Percentiles rank a stretch among this genome's conserved stretches.
phyloP scores from a whole-genome alignment of 768 basidiomycete genomes.

The Boletus rubroflammeus region DNA sequence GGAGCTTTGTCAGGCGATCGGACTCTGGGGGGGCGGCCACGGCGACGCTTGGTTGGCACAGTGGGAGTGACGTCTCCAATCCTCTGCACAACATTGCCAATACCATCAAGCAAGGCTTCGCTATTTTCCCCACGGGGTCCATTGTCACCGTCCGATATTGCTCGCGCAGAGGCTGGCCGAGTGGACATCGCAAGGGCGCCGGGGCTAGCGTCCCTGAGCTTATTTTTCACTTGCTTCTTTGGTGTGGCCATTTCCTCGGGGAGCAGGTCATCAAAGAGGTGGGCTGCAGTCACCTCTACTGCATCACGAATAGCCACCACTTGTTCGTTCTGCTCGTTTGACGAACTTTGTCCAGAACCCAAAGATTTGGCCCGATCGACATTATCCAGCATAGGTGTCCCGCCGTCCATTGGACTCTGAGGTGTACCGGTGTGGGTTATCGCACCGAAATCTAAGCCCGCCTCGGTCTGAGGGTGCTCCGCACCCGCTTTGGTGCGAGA shows the following conservation, averaged over 20 bases:
- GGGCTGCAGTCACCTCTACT: conserved; percentile 23
- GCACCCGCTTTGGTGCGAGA: conserved; percentile 39
- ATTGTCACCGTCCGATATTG: conserved; percentile 10
- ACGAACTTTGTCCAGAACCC: conserved; percentile 10
- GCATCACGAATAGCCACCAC: not conserved
- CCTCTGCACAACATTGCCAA: not conserved
- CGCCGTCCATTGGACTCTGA: conserved; percentile 19
- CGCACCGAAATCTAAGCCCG: conserved; percentile 12
- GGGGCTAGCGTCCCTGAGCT: conserved; percentile 12
- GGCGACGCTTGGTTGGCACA: conserved; percentile 30
- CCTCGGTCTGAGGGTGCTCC: conserved; percentile 24
- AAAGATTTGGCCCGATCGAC: conserved; percentile 17
- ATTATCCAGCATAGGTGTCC: conserved; percentile 21
- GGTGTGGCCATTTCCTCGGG: conserved; percentile 14
- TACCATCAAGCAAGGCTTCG: conserved; percentile 7
- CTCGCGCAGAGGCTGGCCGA: conserved; percentile 19
- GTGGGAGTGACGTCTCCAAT: conserved; percentile 4
- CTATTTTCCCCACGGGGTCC: conserved; percentile 5
- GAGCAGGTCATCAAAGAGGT: conserved; percentile 32
- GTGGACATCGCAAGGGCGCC: conserved; percentile 18
- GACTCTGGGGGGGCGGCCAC: conserved; percentile 31
- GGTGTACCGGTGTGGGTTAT: conserved; percentile 7
- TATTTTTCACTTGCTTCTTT: conserved; percentile 17
- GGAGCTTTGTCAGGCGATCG: conserved; percentile 12
- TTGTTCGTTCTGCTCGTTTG: conserved; percentile 17